Base-by-base conservation (phyloP, 805 yeast species). In the Yarrowia bubula region DNA sequence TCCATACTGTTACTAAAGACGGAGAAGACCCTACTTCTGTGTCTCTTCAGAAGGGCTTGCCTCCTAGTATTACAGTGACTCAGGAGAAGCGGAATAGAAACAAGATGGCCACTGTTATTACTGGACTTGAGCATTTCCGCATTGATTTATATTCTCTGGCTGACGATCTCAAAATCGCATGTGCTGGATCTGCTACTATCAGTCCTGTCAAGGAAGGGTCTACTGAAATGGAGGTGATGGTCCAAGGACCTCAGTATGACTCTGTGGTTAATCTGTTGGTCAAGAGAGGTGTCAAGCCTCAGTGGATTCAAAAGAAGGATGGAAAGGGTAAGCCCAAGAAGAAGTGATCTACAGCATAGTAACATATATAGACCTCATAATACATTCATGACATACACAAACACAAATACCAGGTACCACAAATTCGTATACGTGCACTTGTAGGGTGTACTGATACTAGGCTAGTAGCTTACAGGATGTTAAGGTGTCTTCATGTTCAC, bases 161-260 rank as follows among this genome's bases (percentile, higher is more conserved):
- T 1, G 85, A 84, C 35, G 88, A 85, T 48, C 75, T 93, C 68
- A 85, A 88, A 66, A 84, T 85, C 18, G 86, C 86, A 68, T 95
- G 98, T 74, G 92, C 97, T 11, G 97, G 97, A 0, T 90, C 98
- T 0, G 82, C 95, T 0, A 86, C 97, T 0, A 81, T 89, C 10
- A 60, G 50, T 17, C 68, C 70, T 31, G 69, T 76, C 3, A 65
- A 69, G 7, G 76, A 73, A 46, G 87, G 87, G 0, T 85, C 83
- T 33, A 83, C 84, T 14, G 83, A 82, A 43, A 74, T 80, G 44
- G 96, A 90, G 70, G 91, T 95, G 4, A 81, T 86, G 53, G 96
- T 95, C 1, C 98, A 95, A 77, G 99, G 99, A 0, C 89, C 93
- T 1, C 98, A 93, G 73, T 85, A 86, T 28, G 81, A 84, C 53